Percentiles rank a stretch among this genome's conserved stretches.
Evolutionary conservation across 1,284 basidiomycete genomes (phyloP).

Genomic region (Neonothopanus nambi): DNA sequence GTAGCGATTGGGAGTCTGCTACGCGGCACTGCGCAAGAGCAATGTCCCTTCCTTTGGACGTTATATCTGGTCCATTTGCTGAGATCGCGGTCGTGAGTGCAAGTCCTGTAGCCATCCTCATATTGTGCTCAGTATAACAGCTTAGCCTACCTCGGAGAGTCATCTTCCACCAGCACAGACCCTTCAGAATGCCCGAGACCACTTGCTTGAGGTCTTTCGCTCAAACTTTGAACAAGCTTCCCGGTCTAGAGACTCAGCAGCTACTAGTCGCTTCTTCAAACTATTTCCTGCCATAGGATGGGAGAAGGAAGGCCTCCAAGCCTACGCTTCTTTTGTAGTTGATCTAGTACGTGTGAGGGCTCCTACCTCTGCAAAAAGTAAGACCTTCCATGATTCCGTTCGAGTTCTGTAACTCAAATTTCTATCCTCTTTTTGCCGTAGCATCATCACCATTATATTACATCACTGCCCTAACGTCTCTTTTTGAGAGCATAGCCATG

Average conservation of each 20-base stretch:
- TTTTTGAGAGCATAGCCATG: conserved; percentile 94
- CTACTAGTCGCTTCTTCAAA: conserved; percentile 94
- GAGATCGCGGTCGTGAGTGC: conserved; percentile 80
- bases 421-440: conserved; percentile 30
- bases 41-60: conserved; percentile 77
- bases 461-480: conserved; percentile 80
- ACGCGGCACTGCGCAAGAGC: conserved; percentile 88
- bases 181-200: conserved; percentile 72
- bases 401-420: conserved; percentile 14
- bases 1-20: conserved; percentile 94
- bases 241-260: conserved; percentile 76
- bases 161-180: conserved; percentile 87
- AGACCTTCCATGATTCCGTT: conserved; percentile 16
- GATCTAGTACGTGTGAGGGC: conserved; percentile 83
- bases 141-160: conserved; percentile 85
- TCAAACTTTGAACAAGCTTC: conserved; percentile 81
- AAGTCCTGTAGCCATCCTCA: conserved; percentile 16
- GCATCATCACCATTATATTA: conserved; percentile 90
- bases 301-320: conserved; percentile 90
- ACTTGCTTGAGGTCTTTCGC: conserved; percentile 79
- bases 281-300: conserved; percentile 93
- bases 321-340: conserved; percentile 92
- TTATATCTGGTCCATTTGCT: conserved; percentile 85
- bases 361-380: conserved; percentile 81
- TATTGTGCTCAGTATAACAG: conserved; percentile 15